These are phyloP conservation scores for Auriculariales sp. DNA, from an alignment of 768 basidiomycete genomes.

Conservation along the genomic window DNA sequence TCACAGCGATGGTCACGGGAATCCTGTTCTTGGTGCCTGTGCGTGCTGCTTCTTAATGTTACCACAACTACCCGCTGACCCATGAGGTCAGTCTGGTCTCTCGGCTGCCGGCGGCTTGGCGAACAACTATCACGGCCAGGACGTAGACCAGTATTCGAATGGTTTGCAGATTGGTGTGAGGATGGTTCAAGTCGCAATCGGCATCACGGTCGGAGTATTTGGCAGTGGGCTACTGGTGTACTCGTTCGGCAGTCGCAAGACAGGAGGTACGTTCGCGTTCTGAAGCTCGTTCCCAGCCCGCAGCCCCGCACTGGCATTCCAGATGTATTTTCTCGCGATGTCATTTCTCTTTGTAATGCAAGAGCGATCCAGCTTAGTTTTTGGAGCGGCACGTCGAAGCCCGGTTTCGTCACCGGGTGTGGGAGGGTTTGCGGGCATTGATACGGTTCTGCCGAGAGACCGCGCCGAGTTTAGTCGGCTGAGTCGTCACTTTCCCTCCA, in stretches of 20 bases:
- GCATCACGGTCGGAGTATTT: conserved; percentile 80
- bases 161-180: conserved; percentile 59
- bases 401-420: too few relatives aligned
- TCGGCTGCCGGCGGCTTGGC: conserved; percentile 80
- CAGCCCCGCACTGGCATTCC: too few relatives aligned
- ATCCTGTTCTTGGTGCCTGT: conserved; percentile 80
- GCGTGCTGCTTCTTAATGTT: conserved; percentile 16
- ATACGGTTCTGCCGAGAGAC: too few relatives aligned
- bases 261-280: conserved; percentile 76
- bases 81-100: conserved; percentile 29
- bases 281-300: too few relatives aligned
- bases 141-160: conserved; percentile 16
- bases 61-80: neutral
- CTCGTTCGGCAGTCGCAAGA: conserved; percentile 72
- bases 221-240: conserved; percentile 82
- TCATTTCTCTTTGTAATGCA: too few relatives aligned
- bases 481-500: too few relatives aligned
- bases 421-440: too few relatives aligned
- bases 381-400: too few relatives aligned
- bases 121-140: conserved; percentile 19
- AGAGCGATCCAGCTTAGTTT: too few relatives aligned
- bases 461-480: too few relatives aligned
- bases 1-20: conserved; percentile 83
- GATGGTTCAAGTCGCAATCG: conserved; percentile 31
- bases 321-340: too few relatives aligned